Evolutionary conservation across 352 stramenopile genomes (phyloP).

Genomic region (Globisporangium spinosum): DNA sequence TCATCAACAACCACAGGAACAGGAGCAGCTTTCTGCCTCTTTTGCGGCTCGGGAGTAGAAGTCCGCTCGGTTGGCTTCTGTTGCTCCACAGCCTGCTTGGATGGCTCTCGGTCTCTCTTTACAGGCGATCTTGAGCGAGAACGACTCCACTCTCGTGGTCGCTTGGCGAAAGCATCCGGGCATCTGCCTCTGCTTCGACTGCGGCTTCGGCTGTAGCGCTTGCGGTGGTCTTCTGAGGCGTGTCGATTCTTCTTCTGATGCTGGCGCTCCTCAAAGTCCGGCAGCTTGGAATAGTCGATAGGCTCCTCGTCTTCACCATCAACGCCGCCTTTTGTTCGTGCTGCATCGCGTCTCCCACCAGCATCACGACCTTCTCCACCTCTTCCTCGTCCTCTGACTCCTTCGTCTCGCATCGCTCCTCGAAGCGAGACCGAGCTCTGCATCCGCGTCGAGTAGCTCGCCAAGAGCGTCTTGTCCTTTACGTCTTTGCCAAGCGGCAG

Average conservation of each 20-base stretch:
- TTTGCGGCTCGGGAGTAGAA: conserved; percentile 7
- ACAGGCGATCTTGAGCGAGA: conserved; percentile 28
- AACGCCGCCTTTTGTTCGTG: background rate
- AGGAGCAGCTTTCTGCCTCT: conserved; percentile 12
- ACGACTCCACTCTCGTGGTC: conserved; percentile 12
- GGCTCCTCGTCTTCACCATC: conserved; percentile 45
- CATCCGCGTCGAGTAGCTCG: conserved; percentile 58
- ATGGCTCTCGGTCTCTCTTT: conserved; percentile 3
- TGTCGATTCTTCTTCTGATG: background rate
- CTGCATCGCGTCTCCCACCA: background rate
- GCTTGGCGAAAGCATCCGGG: conserved; percentile 14
- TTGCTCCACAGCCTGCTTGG: background rate
- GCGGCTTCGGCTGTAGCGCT: conserved; percentile 29
- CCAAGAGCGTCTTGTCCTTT: conserved; percentile 56
- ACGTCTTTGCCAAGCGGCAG: conserved; percentile 49
- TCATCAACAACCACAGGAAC: conserved; percentile 20
- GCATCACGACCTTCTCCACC: conserved; percentile 8
- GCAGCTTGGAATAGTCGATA: conserved; percentile 80
- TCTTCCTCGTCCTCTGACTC: background rate
- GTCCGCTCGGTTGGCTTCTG: background rate
- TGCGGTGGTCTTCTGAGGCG: background rate
- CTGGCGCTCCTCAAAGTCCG: conserved; percentile 57
- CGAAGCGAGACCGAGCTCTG: conserved; percentile 44
- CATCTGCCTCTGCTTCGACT: conserved; percentile 31
- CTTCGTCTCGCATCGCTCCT: conserved; percentile 19